These are phyloP conservation scores for Rhizoclosmatium sp. DNA, from an alignment of 192 early-diverging fungal species.

Conservation along the genomic window DNA sequence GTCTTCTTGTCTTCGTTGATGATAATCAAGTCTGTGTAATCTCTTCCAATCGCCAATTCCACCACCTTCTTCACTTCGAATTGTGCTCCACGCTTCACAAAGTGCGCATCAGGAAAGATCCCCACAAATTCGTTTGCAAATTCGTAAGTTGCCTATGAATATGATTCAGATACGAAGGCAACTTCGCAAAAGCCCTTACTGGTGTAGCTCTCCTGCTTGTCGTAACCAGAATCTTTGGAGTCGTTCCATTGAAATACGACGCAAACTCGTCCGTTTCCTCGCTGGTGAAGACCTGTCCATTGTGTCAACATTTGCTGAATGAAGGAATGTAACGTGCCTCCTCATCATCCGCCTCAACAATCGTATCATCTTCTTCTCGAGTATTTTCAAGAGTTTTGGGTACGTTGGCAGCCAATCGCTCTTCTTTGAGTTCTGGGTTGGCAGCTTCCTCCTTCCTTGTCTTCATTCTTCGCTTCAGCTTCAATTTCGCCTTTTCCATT, in stretches of 20 bases:
- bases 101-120: slow-evolving; percentile 91
- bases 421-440: slow-evolving; percentile 86
- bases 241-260: slow-evolving; percentile 84
- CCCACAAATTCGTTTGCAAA: slow-evolving; percentile 89
- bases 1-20: slow-evolving; percentile 93
- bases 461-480: slow-evolving; percentile 76
- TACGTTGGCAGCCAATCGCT: slow-evolving; percentile 88
- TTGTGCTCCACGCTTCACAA: slow-evolving; percentile 85
- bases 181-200: slow-evolving; percentile 43
- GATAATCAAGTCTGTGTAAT: slow-evolving; percentile 94
- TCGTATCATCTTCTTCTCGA: slow-evolving; percentile 91
- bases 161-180: neutral
- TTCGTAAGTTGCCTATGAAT: slow-evolving; percentile 67
- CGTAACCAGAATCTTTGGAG: slow-evolving; percentile 94
- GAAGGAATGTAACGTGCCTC: slow-evolving; percentile 27
- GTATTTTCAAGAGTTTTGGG: slow-evolving; percentile 92
- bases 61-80: slow-evolving; percentile 92
- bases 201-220: slow-evolving; percentile 75
- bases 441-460: slow-evolving; percentile 80
- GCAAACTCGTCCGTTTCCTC: slow-evolving; percentile 73
- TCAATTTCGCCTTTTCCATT: slow-evolving; percentile 74
- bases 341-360: slow-evolving; percentile 71
- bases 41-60: slow-evolving; percentile 84
- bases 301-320: neutral
- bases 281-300: slow-evolving; percentile 50